These are phyloP conservation scores for Phalaenopsis hybrid DNA, from an alignment of 116 monocot genomes.

Conservation along the genomic window DNA sequence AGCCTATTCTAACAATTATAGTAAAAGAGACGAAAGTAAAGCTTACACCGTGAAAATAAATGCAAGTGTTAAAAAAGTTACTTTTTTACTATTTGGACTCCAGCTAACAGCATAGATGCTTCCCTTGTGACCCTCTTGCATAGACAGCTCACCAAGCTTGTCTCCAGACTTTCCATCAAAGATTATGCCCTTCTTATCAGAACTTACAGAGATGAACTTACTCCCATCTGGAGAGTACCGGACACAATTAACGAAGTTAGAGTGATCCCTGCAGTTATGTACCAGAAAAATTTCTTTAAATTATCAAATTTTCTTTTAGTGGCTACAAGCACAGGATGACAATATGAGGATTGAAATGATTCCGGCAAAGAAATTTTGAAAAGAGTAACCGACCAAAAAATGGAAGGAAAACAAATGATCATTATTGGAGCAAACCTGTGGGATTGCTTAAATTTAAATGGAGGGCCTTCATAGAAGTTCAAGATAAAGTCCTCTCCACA, in stretches of 20 bases:
- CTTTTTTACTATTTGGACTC: constrained; percentile 89
- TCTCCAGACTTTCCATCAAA: constrained; percentile 91
- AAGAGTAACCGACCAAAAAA: not conserved
- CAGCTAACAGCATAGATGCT: constrained; percentile 97
- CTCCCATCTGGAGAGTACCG: constrained; percentile 90
- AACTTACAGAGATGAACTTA: constrained; percentile 91
- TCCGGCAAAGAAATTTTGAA: not conserved
- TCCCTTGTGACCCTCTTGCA: constrained; percentile 68
- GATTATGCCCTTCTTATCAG: constrained; percentile 88
- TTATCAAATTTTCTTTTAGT: constrained; percentile 1
- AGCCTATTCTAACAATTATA: not conserved
- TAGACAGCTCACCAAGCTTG: constrained; percentile 80
- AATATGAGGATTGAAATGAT: not conserved
- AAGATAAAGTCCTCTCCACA: constrained; percentile 96
- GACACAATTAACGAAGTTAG: constrained; percentile 92
- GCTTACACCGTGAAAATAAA: not conserved
- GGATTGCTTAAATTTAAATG: constrained; percentile 92
- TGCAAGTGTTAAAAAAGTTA: constrained; percentile 19
- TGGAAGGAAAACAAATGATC: not conserved
- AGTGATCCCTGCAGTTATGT: constrained; percentile 71
- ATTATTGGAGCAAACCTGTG: constrained; percentile 38
- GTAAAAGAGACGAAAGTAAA: not conserved
- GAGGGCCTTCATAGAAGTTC: constrained; percentile 97
- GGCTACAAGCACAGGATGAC: not conserved
- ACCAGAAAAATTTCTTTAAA: not conserved